Evolutionary conservation across 176 grass and related monocot species (phyloP).

Genomic region (Elymus sibiricus): DNA sequence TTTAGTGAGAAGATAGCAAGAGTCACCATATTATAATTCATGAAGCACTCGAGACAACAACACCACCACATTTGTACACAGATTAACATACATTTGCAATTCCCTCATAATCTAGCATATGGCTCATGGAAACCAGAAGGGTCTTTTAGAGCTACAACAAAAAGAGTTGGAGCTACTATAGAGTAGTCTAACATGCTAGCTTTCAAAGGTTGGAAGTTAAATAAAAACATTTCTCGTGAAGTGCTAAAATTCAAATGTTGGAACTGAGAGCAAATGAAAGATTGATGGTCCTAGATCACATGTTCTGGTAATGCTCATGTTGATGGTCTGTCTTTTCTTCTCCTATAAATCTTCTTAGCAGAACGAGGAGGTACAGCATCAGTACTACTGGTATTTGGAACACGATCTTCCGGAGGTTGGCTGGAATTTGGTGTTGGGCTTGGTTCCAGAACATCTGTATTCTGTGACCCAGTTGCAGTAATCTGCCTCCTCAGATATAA

Average conservation of each 20-base stretch:
- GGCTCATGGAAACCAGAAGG: not conserved
- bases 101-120: slow-evolving; percentile 1
- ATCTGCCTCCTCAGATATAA: slow-evolving; percentile 66
- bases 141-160: not conserved
- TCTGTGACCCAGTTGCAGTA: slow-evolving; percentile 16
- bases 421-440: slow-evolving; percentile 1
- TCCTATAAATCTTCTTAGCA: slow-evolving; percentile 49
- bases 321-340: slow-evolving; percentile 49
- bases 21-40: not conserved
- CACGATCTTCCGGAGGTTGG: slow-evolving; percentile 33
- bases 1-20: not conserved
- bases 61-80: slow-evolving; percentile 28
- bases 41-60: not conserved
- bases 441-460: slow-evolving; percentile 11
- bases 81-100: not conserved
- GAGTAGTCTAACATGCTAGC: not conserved
- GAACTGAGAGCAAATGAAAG: slow-evolving; percentile 30
- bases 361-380: slow-evolving; percentile 35
- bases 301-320: slow-evolving; percentile 23
- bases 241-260: not conserved
- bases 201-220: not conserved
- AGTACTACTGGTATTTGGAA: slow-evolving; percentile 33
- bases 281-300: not conserved
- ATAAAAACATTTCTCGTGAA: not conserved
- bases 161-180: not conserved